These are phyloP conservation scores for Potentilla sterilis DNA, from an alignment of 306 rosid species.

Conservation along the genomic window DNA sequence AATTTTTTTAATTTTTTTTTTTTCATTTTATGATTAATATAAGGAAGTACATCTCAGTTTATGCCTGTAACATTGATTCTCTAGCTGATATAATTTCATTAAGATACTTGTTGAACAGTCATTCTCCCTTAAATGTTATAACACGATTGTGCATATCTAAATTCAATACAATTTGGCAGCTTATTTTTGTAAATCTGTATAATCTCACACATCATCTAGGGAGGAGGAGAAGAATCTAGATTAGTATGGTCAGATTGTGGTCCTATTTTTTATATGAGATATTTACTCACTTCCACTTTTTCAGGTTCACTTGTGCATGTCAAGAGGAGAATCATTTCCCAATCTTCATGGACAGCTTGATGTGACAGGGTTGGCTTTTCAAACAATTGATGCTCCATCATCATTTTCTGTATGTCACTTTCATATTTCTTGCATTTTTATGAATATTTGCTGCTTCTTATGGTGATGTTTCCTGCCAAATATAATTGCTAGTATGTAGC, in stretches of 20 bases:
- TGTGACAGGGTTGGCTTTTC: conserved; percentile 76
- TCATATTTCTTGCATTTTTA: conserved; percentile 17
- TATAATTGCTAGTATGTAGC: conserved; percentile 3
- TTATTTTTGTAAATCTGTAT: background rate
- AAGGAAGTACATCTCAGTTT: background rate
- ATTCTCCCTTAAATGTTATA: background rate
- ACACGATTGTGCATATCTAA: background rate
- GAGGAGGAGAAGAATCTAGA: background rate
- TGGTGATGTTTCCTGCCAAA: background rate
- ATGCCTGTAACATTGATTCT: background rate
- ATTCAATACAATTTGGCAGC: background rate
- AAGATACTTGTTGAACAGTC: background rate
- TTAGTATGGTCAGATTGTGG: background rate
- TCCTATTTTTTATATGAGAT: conserved; percentile 10
- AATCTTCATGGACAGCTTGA: conserved; percentile 91
- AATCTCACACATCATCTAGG: background rate
- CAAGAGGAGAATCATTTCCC: conserved; percentile 81
- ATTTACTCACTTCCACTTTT: conserved; percentile 14
- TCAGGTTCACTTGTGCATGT: conserved; percentile 93
- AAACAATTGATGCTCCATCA: conserved; percentile 73
- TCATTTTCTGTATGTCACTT: conserved; percentile 67
- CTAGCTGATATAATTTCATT: background rate
- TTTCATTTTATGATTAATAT: background rate
- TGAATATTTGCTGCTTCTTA: conserved; percentile 4
- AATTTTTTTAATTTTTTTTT: background rate